Evolutionary conservation across 2,329 filamentous ascomycete genomes (phyloP).

Genomic region (Monilinia laxa): DNA sequence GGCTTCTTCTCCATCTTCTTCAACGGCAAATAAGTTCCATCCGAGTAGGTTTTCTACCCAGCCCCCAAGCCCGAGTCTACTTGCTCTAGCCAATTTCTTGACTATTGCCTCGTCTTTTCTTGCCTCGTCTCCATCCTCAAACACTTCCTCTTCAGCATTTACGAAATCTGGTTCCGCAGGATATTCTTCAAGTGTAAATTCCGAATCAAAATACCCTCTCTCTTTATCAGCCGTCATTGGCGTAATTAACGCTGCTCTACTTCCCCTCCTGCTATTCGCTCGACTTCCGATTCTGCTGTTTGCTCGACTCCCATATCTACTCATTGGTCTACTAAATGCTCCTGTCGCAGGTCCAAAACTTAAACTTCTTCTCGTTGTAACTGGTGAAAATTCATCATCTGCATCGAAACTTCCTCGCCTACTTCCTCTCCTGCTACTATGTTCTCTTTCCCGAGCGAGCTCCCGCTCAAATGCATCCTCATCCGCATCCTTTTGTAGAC

Average conservation of each 20-base stretch:
- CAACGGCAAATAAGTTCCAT: constrained; percentile 62
- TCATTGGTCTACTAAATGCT: constrained; percentile 49
- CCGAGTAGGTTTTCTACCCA: constrained; percentile 60
- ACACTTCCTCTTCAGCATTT: constrained; percentile 59
- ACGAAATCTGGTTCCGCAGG: constrained; percentile 61
- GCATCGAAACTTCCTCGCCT: constrained; percentile 41
- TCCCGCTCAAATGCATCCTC: constrained; percentile 55
- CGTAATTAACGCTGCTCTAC: constrained; percentile 39
- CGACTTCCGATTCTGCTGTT: constrained; percentile 38
- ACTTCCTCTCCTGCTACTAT: constrained; percentile 43
- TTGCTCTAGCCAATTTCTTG: constrained; percentile 55
- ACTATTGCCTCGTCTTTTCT: constrained; percentile 60
- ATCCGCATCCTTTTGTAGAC: constrained; percentile 53
- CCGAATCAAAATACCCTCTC: constrained; percentile 47
- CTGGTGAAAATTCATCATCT: constrained; percentile 42
- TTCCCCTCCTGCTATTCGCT: constrained; percentile 17
- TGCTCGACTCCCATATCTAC: constrained; percentile 48
- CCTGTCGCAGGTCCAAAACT: constrained; percentile 42
- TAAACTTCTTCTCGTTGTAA: constrained; percentile 36
- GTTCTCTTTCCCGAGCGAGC: constrained; percentile 51
- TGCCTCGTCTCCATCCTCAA: constrained; percentile 51
- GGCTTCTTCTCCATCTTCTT: constrained; percentile 57
- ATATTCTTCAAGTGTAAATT: constrained; percentile 40
- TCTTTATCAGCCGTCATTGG: constrained; percentile 47
- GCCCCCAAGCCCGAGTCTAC: constrained; percentile 52